Evolutionary conservation across 2,329 filamentous ascomycete genomes (phyloP), one percentile per base, ranked within the genome.

Genomic region (Xylaria sp.): DNA sequence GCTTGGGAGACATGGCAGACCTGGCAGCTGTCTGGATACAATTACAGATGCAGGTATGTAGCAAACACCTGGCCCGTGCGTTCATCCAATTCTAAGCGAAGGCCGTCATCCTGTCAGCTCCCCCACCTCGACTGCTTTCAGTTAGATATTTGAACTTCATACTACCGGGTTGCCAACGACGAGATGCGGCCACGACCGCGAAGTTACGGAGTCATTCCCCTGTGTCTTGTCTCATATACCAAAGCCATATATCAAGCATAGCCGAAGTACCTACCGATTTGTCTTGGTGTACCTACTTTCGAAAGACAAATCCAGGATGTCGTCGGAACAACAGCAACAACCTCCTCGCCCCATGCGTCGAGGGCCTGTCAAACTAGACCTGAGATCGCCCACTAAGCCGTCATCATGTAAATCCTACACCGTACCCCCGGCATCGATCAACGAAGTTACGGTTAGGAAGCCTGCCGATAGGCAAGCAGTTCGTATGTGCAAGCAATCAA

Each of bases 341-440:
- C 37, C 41, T n/a, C 44, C 43, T 45, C 51, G 40, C 21, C 55
- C 46, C 20, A 37, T 21, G 9, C 45, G 46, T 38, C 55, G 62
- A 29, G 44, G 45, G 45, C 56, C 66, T 1, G 48, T 68, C 53
- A 64, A 63, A 54, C 65, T 65, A 18, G 60, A 40, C 22, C 49
- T 68, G 42, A 63, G 45, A 42, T 56, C 61, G 34, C 63, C 64
- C 16, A 47, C 52, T 13, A 56, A 59, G 26, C 52, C 52, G 20
- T 46, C 64, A 44, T 50, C 54, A 21, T 46, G 43, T 46, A 66
- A 51, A 54, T 67, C 66, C 8, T 68, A 68, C 42, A 67, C 66
- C 18, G 46, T 68, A 24, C 18, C 60, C 34, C 60, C 59, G 24
- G 50, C 60, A 29, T 62, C 62, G n/a, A 64, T 56, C 37, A 56